Base-by-base conservation (phyloP, 2,329 filamentous ascomycete species). In the Colletotrichum sojae region DNA sequence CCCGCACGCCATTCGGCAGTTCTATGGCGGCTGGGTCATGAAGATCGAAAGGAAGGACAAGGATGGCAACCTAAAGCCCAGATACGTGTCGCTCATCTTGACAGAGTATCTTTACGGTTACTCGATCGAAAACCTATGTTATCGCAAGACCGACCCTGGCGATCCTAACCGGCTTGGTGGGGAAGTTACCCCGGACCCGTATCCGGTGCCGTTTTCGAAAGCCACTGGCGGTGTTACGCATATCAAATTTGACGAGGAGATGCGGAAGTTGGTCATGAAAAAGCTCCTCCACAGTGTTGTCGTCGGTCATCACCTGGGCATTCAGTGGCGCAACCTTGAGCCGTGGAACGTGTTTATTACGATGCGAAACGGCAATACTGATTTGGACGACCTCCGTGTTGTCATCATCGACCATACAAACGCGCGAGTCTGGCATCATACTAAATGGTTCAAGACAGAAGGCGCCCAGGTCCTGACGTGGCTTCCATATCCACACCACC, bases 1-100 rank as follows among this genome's bases (percentile, higher is more conserved):
- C 18, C 54, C 36, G 1, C 18, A 57, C 20, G 20, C 15, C 0
- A 45, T 45, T 39, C 54, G 39, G 20, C 36, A 57, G 12, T 57
- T 57, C 54, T 45, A 45, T 0, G 54, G 54, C 2, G 54, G 54
- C 54, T 57, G 54, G 54, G 39, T 25, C 2, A 45, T 45, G 36
- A 1, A 40, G 3, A 36, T 56, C n/a, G 10, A n/a, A 18, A 22
- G 18, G 5, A n/a, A 31, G 39, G 12, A 16, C 39, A 12, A 43
- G 15, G 6, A 56, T 5, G 40, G 40, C 16, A 43, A 6, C 12
- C 13, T 6, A 3, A 43, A 43, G 40, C 5, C 2, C 40, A 9
- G 40, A 57, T 57, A 57, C 16, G 22, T 57, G 15, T 45, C 15
- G 13, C 39, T 57, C 0, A 27, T 43, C 5, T 15, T 57, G 10